Base-by-base conservation (phyloP, 1,139 yeast species). In the Pichia sp. region DNA sequence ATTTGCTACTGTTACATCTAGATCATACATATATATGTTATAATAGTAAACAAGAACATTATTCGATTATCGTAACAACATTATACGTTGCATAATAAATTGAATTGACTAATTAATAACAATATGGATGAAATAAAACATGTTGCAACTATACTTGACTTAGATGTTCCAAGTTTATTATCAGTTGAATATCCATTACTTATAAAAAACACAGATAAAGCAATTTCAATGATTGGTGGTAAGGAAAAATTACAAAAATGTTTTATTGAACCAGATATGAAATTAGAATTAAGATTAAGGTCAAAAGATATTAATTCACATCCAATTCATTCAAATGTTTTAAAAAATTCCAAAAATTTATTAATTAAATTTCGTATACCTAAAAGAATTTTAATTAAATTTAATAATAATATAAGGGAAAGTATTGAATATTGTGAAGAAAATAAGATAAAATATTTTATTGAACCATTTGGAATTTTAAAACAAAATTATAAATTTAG, bases 201-300 rank as follows among this genome's bases (percentile, higher is more conserved):
- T 25, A 92, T 92, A 11, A 69, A 72, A 37, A 76, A 87, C 59
- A 65, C 72, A 1, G 73, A 72, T 26, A 73, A 71, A 48, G 97
- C 96, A 0, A 65, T 89, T 6, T 64, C 63, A 3, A 78, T 87
- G 82, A 74, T 90, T 37, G 97, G 97, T 3, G 97, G 97, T 0
- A 64, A 70, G 30, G 66, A 69, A 48, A 73, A 61, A 64, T 64
- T 78, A 12, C 55, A 69, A 8, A 60, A 62, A 44, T 74, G 72
- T 32, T 59, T 60, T 36, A 56, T 60, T 22, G 63, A 61, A 16
- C 58, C 59, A 6, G 61, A 51, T 31, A 50, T 54, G 47, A 49
- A 16, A n/a, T 68, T 89, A 41, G 90, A 85, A 56, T 68, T 85
- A 50, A 60, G 83, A 52, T 68, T 87, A 44, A 66, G 97, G 44